A percentile compares a stretch with the other conserved stretches of the same genome.
phyloP scores from a whole-genome alignment of 805 yeast species.

The Blastobotrys muscicola region DNA sequence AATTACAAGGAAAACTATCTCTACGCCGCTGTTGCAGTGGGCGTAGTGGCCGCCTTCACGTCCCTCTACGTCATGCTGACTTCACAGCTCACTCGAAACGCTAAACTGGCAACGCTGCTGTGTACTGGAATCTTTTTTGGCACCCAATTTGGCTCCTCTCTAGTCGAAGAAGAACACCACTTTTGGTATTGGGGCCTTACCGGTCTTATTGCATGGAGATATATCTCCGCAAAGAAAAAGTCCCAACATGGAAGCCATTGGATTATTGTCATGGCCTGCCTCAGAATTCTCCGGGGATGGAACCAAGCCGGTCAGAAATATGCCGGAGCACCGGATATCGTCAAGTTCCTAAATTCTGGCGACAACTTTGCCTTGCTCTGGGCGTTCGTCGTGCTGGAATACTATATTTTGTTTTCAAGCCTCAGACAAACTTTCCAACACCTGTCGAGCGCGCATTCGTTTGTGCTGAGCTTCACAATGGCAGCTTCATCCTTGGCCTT shows the following conservation, averaged over 20 bases:
- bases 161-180: conserved; percentile 94
- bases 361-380: conserved; percentile 32
- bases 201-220: conserved; percentile 24
- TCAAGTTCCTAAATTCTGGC: conserved; percentile 31
- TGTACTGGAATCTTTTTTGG: conserved; percentile 35
- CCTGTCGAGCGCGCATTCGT: conserved; percentile 29
- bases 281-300: conserved; percentile 72
- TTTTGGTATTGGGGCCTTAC: conserved; percentile 80
- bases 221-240: conserved; percentile 14
- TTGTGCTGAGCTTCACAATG: conserved; percentile 39
- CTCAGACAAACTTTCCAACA: conserved; percentile 14
- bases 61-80: conserved; percentile 17
- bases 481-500: conserved; percentile 40
- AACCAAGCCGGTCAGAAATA: conserved; percentile 84
- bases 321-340: conserved; percentile 40
- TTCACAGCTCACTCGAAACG: neutral
- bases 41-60: conserved; percentile 24
- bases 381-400: conserved; percentile 39
- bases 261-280: conserved; percentile 23
- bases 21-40: conserved; percentile 5
- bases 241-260: conserved; percentile 17
- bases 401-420: conserved; percentile 17
- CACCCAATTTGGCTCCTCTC: conserved; percentile 74
- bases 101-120: conserved; percentile 15
- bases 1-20: conserved; percentile 57